phyloP scores from a whole-genome alignment of 2,329 filamentous ascomycete genomes.

The Phaeophleospora eucalypticola region DNA sequence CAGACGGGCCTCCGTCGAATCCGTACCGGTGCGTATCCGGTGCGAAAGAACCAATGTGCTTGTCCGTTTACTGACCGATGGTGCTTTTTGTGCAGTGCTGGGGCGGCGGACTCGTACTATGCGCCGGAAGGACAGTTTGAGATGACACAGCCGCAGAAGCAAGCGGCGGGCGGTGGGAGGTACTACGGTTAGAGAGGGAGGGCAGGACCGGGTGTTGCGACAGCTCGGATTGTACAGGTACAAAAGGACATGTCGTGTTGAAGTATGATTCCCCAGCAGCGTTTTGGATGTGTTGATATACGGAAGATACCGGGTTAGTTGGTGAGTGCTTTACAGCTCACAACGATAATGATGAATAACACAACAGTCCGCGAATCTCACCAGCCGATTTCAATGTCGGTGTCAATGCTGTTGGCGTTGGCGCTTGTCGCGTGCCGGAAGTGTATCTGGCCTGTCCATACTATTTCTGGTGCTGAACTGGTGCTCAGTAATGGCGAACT shows the following conservation, averaged over 20 bases:
- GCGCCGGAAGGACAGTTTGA: constrained; percentile 2
- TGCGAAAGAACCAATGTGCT: constrained; percentile 1
- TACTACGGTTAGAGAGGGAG: not conserved
- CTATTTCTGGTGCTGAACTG: not conserved
- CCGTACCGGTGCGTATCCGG: constrained; percentile 19
- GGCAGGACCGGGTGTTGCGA: constrained; percentile 9
- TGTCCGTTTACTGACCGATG: constrained; percentile 7
- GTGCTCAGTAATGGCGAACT: constrained; percentile 2
- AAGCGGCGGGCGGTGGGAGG: not conserved
- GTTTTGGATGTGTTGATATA: no score
- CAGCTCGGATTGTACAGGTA: constrained; percentile 5
- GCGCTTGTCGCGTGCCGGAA: not conserved
- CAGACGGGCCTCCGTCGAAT: constrained; percentile 15
- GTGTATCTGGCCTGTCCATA: no score
- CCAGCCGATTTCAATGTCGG: no score
- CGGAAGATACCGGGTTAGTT: no score
- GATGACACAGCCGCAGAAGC: constrained; percentile 19
- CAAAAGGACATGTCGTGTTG: no score
- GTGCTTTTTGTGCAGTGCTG: no score
- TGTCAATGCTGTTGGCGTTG: no score
- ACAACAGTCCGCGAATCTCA: no score
- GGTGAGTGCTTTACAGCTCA: no score
- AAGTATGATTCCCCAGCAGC: no score
- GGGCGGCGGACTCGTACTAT: not conserved
- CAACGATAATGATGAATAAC: no score